Base-by-base conservation (phyloP, 148 eudicot species). In the Fallopia convolvulus region DNA sequence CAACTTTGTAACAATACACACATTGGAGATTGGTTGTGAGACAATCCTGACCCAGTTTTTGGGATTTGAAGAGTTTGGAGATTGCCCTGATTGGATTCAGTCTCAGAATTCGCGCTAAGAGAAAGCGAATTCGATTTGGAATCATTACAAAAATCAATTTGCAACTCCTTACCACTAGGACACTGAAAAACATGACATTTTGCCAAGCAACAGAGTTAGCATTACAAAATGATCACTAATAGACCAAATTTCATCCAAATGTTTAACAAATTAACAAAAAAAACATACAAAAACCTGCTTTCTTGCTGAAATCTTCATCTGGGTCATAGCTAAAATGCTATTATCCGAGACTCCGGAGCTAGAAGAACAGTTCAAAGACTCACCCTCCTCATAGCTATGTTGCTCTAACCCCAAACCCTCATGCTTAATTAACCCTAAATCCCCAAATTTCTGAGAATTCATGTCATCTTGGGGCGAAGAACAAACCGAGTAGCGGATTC, bases 281-380 rank as follows among this genome's bases (percentile, higher is more conserved):
- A n/a, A 23, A 33, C n/a, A 32, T 2, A 13, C 40, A 12, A 14
- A 65, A 65, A 65, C 71, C 71, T 13, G 71, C 17, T 30, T 14
- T 65, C 42, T 42, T 2, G 40, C 3, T 23, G 32, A 20, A 0
- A 33, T 3, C 3, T 26, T 52, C 56, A 52, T 14, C 56, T 18
- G 17, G n/a, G 56, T 18, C 56, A 17, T 3, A 52, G n/a, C 63
- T 56, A 56, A 56, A 20, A 56, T 6, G 63, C 32, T 5, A 66
- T 33, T 36, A 66, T 68, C 21, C 21, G 72, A 68, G 36, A 39
- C 72, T 13, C 72, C 72, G 10, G 72, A 68, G 72, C 44, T 68
- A 36, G 72, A 68, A 68, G 72, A 68, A 32, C 72, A 68, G 46
- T 68, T 68, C 3, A 68, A 36, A 39, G 72, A 68, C 44, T 63